Evolutionary conservation across 768 basidiomycete genomes (phyloP).

Genomic region (Boletus subcaerulescens): DNA sequence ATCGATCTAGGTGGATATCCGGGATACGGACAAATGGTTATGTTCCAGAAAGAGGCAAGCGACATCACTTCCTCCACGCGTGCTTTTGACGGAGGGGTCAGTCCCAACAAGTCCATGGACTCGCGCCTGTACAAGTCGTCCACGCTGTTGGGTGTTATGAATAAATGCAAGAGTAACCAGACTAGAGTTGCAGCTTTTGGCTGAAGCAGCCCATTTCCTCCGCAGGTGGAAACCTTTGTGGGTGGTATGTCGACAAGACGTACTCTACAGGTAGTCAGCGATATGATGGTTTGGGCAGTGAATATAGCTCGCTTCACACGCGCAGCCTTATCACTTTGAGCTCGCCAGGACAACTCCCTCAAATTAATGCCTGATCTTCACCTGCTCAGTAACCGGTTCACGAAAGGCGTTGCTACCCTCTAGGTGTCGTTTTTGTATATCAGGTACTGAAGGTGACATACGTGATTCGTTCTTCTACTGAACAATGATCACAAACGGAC

Average conservation of each 20-base stretch:
- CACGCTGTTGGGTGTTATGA: conserved; percentile 84
- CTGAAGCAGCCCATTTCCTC: conserved; percentile 80
- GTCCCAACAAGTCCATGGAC: not conserved
- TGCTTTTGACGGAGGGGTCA: conserved; percentile 42
- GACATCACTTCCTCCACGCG: too few relatives aligned
- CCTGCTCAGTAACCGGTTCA: conserved; percentile 88
- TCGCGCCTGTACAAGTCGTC: conserved; percentile 69
- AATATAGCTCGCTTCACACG: not conserved
- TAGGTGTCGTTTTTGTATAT: conserved; percentile 94
- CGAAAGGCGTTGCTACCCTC: conserved; percentile 75
- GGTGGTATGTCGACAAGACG: conserved; percentile 72
- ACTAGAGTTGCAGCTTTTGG: conserved; percentile 82
- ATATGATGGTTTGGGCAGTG: too few relatives aligned
- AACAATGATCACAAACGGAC: conserved; percentile 42
- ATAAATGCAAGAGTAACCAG: conserved; percentile 96
- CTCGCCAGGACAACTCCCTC: conserved; percentile 73
- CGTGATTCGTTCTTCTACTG: not conserved
- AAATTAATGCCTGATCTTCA: conserved; percentile 93
- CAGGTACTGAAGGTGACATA: conserved; percentile 76
- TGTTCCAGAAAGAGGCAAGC: too few relatives aligned
- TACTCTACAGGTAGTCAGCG: conserved; percentile 58
- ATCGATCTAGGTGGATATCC: too few relatives aligned
- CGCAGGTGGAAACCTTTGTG: conserved; percentile 80
- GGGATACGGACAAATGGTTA: too few relatives aligned
- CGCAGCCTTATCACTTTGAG: not conserved